Evolutionary conservation across 345 rosid species (phyloP), one percentile per base, ranked within the genome.

Genomic region (Aquilaria malaccensis): DNA sequence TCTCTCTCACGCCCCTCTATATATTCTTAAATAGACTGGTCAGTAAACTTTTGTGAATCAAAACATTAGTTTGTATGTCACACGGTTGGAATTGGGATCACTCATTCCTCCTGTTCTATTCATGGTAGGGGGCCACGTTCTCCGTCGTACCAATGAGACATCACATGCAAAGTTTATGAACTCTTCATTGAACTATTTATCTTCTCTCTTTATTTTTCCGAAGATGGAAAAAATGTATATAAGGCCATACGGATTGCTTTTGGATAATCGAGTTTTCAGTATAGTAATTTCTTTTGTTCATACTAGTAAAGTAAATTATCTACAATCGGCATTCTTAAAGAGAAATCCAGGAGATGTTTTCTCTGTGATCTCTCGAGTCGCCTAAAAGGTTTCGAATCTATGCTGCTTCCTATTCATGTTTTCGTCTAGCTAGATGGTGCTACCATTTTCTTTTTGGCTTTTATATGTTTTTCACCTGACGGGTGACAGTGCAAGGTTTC

Each of bases 21-120:
- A 50, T 13, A 31, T 56, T 52, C 50, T 47, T 2, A 60, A 53
- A 65, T 56, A 41, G 59, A 58, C 64, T 11, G 52, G 51, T 59
- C 58, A 59, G 48, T 30, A 45, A 30, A 58, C 61, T 9, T 41
- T 51, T 29, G 7, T 37, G 33, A 9, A 37, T 50, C 33, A 43
- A 37, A 37, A 52, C 66, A 13, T 32, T 41, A 49, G 15, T 41
- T 52, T 51, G 57, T n/a, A n/a, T 61, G 33, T 22, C 57, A 51
- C n/a, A 14, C 43, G 43, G 43, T 4, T 37, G 43, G 43, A 37
- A 9, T 30, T 29, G 3, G 52, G 41, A 33, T 7, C 32, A 14
- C 30, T 47, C 47, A 7, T 64, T 14, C 61, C 54, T 14, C 32
- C 52, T 65, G 32, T 56, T 52, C 50, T 56, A 33, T 55, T 31